These are phyloP conservation scores for Aureobasidium sp. DNA, from an alignment of 2,329 filamentous ascomycete genomes.

Conservation along the genomic window DNA sequence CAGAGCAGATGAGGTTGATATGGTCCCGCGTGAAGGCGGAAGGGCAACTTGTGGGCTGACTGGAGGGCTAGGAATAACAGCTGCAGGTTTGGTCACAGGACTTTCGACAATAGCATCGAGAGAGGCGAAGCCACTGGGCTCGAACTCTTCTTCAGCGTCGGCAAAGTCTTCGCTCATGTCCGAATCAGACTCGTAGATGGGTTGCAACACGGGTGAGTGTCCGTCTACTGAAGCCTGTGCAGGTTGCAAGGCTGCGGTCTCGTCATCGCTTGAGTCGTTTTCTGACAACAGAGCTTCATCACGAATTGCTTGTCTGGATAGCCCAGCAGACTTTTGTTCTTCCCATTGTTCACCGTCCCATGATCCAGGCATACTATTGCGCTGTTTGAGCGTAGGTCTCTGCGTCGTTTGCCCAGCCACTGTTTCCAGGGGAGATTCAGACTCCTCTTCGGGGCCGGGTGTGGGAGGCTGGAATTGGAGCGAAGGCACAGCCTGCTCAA, in stretches of 20 bases:
- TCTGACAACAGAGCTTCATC: not conserved
- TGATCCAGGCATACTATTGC: constrained; percentile 12
- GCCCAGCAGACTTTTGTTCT: not conserved
- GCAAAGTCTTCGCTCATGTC: constrained; percentile 58
- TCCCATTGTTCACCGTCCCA: constrained; percentile 9
- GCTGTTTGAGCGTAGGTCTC: constrained; percentile 2
- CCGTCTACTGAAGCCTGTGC: not conserved
- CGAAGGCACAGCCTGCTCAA: constrained; percentile 14
- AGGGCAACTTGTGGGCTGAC: constrained; percentile 20
- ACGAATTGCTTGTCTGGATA: not conserved
- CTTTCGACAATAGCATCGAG: constrained; percentile 63
- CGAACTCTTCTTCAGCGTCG: constrained; percentile 65
- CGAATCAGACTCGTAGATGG: constrained; percentile 15
- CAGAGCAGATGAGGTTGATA: constrained; percentile 9
- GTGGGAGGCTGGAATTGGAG: constrained; percentile 29
- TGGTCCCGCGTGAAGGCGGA: not conserved
- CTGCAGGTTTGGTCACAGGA: constrained; percentile 31
- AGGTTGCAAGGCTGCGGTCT: not conserved
- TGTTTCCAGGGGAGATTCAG: not conserved
- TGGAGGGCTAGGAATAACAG: constrained; percentile 11
- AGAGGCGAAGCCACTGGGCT: constrained; percentile 61
- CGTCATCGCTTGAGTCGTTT: constrained; percentile 12
- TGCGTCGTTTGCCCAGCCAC: not conserved
- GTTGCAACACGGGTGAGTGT: constrained; percentile 5
- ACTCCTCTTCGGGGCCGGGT: constrained; percentile 22